Conservation (phyloP, 2,329 filamentous ascomycete genomes). For the Talaromyces sp. region DNA sequence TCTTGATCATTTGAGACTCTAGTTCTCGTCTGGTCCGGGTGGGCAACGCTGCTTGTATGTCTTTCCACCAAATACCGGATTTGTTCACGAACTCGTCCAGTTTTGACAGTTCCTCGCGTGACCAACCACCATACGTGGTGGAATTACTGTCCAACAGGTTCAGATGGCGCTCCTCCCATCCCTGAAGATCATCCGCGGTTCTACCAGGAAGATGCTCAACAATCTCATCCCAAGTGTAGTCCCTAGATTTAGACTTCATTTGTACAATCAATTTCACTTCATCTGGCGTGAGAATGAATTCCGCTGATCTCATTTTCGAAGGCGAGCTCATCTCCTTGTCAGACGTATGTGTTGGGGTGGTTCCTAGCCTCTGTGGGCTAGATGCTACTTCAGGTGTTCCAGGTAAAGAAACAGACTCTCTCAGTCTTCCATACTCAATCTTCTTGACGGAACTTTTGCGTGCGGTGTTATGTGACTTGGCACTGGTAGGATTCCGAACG, state of each 20-base stretch:
- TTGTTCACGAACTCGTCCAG: constrained; percentile 21
- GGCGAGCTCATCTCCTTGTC: constrained; percentile 5
- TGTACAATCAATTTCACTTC: constrained; percentile 25
- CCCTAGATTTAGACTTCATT: constrained; percentile 20
- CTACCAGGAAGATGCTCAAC: constrained; percentile 21
- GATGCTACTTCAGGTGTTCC: constrained; percentile 4
- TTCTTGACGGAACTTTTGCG: not conserved
- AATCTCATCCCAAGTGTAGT: constrained; percentile 25
- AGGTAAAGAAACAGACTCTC: not conserved
- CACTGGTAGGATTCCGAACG: not conserved
- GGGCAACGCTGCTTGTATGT: constrained; percentile 22
- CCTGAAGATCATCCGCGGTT: constrained; percentile 15
- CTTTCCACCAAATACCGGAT: constrained; percentile 25
- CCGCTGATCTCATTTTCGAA: constrained; percentile 13
- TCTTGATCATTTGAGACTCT: constrained; percentile 28
- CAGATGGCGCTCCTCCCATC: constrained; percentile 27
- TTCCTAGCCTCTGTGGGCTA: not conserved
- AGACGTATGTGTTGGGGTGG: constrained; percentile 3
- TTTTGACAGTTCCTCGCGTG: constrained; percentile 19
- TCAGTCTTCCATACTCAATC: not conserved
- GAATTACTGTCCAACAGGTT: constrained; percentile 19
- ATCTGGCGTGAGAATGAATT: constrained; percentile 22
- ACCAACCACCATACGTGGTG: constrained; percentile 25
- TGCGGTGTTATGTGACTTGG: not conserved
- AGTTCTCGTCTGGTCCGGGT: constrained; percentile 24